These are phyloP conservation scores for Kentomonas sorsogonicus DNA, from an alignment of 208 protist species.

Conservation along the genomic window DNA sequence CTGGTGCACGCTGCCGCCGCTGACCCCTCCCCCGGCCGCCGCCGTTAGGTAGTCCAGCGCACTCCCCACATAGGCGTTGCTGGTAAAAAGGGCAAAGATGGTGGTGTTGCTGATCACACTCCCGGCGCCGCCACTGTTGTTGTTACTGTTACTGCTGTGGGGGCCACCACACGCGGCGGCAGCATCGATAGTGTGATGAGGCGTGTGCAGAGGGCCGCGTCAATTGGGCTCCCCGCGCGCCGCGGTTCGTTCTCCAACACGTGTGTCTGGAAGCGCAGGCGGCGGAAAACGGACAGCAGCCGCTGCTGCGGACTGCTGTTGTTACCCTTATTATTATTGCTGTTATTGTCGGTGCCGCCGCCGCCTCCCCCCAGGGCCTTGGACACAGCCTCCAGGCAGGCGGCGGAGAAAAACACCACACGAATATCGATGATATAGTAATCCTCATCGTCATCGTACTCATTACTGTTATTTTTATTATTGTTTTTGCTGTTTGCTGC, in stretches of 20 bases:
- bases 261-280: constrained; percentile 57
- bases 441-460: not conserved
- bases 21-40: too few species aligned
- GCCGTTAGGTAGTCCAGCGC: constrained; percentile 41
- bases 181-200: constrained; percentile 37
- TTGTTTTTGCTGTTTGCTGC: not conserved
- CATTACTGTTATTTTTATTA: constrained; percentile 3
- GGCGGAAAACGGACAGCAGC: constrained; percentile 52
- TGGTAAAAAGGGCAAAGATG: constrained; percentile 23
- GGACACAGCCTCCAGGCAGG: constrained; percentile 36
- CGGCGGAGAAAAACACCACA: constrained; percentile 65
- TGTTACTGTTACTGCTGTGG: constrained; percentile 1
- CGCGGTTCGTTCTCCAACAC: constrained; percentile 51
- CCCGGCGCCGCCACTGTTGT: not conserved
- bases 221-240: constrained; percentile 55
- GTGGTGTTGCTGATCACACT: too few species aligned
- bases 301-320: too few species aligned
- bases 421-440: constrained; percentile 27
- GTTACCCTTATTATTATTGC: too few species aligned
- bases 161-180: constrained; percentile 7
- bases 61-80: constrained; percentile 59
- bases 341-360: too few species aligned
- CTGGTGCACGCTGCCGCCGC: too few species aligned
- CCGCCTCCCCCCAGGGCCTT: too few species aligned
- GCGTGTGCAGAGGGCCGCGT: constrained; percentile 70